These are phyloP conservation scores for Colletotrichum aenigma DNA, from an alignment of 2,329 filamentous ascomycete species.

Conservation along the genomic window DNA sequence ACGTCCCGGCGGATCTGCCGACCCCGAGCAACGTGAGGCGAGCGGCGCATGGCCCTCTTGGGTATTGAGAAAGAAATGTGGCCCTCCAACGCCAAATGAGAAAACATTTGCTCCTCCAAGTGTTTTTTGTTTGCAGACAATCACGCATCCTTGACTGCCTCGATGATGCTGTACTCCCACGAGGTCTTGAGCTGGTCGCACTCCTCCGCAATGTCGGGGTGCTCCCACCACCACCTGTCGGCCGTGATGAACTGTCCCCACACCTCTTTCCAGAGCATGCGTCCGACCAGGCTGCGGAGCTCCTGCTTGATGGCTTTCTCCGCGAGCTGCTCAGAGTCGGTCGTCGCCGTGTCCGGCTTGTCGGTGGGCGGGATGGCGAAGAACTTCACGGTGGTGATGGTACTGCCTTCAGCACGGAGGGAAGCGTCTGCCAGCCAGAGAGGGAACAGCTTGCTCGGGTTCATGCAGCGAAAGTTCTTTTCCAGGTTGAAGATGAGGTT, in stretches of 20 bases:
- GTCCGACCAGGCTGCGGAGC: conserved; percentile 56
- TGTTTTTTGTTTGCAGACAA: background rate
- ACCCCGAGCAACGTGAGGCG: background rate
- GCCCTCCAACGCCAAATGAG: conserved; percentile 13
- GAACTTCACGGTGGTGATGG: conserved; percentile 52
- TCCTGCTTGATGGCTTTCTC: conserved; percentile 44
- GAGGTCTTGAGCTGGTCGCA: conserved; percentile 57
- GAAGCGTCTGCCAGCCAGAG: conserved; percentile 62
- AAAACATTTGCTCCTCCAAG: background rate
- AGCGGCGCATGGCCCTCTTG: background rate
- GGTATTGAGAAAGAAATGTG: conserved; percentile 14
- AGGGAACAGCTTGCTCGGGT: conserved; percentile 62
- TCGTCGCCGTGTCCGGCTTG: conserved; percentile 24
- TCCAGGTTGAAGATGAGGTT: conserved; percentile 65
- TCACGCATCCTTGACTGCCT: conserved; percentile 53
- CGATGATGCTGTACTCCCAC: conserved; percentile 64
- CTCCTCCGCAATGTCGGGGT: conserved; percentile 57
- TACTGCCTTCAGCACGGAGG: conserved; percentile 52
- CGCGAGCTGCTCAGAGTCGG: conserved; percentile 21
- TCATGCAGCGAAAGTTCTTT: conserved; percentile 61
- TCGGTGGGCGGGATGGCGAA: conserved; percentile 44
- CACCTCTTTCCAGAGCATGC: conserved; percentile 64
- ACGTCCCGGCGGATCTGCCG: background rate
- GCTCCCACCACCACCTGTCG: conserved; percentile 67
- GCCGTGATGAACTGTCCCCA: conserved; percentile 60